phyloP scores from a whole-genome alignment of 2,329 filamentous ascomycete species.

The Arthrobotrys musiformis region DNA sequence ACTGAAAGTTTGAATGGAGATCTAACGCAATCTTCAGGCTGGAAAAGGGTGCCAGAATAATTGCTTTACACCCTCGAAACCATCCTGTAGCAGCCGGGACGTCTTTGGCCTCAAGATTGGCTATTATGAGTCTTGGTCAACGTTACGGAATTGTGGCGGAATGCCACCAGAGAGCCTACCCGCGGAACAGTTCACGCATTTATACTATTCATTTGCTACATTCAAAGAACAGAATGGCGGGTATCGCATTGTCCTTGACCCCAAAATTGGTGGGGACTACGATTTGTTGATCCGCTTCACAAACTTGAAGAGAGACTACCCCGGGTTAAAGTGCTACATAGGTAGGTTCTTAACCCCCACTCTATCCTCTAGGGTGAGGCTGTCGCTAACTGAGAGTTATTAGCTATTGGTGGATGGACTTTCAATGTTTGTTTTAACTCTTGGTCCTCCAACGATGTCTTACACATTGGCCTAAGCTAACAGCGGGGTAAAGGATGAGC shows the following conservation, averaged over 20 bases:
- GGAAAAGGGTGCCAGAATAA: constrained; percentile 26
- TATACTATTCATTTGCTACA: constrained; percentile 27
- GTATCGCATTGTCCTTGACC: constrained; percentile 3
- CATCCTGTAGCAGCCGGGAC: neutral
- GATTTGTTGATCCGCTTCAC: constrained; percentile 6
- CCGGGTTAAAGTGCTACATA: constrained; percentile 9
- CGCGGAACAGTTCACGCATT: constrained; percentile 26
- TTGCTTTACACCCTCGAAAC: constrained; percentile 10
- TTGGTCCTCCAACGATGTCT: neutral
- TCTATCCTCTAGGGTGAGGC: too few species aligned
- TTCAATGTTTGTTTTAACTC: constrained; percentile 8
- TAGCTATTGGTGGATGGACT: constrained; percentile 18
- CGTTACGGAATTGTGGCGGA: constrained; percentile 13
- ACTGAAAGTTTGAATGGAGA: too few species aligned
- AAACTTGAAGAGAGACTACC: constrained; percentile 21
- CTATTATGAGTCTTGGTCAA: constrained; percentile 15
- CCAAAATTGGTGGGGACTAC: constrained; percentile 15
- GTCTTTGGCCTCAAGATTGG: constrained; percentile 17
- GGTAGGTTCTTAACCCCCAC: neutral
- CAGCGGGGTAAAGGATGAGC: neutral
- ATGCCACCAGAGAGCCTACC: constrained; percentile 38
- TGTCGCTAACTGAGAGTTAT: neutral
- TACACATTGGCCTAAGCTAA: neutral
- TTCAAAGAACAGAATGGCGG: constrained; percentile 3
- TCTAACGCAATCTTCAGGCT: neutral